A percentile compares a stretch with the other conserved stretches of the same genome.
Evolutionary conservation across 495 filamentous ascomycete species (phyloP).

Genomic region (Neurospora terricola): DNA sequence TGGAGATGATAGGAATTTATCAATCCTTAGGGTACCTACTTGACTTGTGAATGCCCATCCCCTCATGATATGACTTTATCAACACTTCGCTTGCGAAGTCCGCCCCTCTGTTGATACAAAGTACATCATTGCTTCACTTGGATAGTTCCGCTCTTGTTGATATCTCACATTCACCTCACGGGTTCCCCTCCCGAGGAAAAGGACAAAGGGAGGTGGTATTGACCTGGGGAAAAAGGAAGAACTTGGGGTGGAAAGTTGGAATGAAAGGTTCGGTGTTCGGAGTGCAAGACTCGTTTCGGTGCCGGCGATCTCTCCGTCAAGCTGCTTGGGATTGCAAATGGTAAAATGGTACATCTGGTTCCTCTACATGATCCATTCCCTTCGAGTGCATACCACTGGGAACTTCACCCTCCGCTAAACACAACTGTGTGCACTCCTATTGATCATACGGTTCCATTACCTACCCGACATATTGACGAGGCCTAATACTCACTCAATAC

Average conservation of each 20-base stretch:
- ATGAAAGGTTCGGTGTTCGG: not conserved
- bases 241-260: not conserved
- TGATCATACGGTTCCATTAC: not conserved
- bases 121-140: not conserved
- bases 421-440: not conserved
- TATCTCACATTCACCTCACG: not conserved
- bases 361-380: not conserved
- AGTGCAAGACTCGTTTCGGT: not conserved
- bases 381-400: not conserved
- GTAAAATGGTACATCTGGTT: not conserved
- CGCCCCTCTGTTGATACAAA: not conserved
- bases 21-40: not conserved
- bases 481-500: not conserved
- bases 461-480: not conserved
- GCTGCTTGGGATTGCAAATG: not conserved
- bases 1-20: not conserved
- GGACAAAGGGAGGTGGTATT: not conserved
- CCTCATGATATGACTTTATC: not conserved
- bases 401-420: not conserved
- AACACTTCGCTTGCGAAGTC: not conserved
- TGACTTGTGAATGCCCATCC: not conserved
- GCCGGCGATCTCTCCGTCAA: not conserved
- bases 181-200: not conserved
- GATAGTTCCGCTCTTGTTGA: not conserved
- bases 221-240: not conserved